Base-by-base conservation (phyloP, 1,139 yeast species). In the Yamadazyma kanchanaburiensis region DNA sequence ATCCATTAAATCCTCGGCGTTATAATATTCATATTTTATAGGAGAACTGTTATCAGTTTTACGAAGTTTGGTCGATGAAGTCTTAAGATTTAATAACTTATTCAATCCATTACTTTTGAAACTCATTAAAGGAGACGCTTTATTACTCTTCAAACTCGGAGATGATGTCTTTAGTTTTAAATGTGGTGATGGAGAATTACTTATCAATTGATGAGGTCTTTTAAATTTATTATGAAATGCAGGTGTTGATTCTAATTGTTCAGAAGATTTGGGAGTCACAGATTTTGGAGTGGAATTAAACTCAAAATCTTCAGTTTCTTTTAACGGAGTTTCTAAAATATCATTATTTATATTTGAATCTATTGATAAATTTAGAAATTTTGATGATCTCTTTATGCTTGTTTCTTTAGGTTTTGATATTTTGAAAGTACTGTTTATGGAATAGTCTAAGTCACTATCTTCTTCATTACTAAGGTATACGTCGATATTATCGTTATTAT, bases 281-380 rank as follows among this genome's bases (percentile, higher is more conserved):
- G 12, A 18, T 12, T 31, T 30, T 17, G 34, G 37, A 18, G 35
- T 27, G 6, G 40, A 34, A 25, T 35, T 37, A 12, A 18, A 18
- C 20, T 18, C 20, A 10, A 18, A 18, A 18, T 7, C 7, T 10
- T 18, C 20, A 10, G 7, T 18, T 18, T 18, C 20, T 30, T 21
- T 15, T 28, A 18, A 10, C 29, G 32, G 8, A 16, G 21, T 12
- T 18, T 34, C 38, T n/a, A 25, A 20, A 19, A 22, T 13, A 15
- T 33, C 33, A 20, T 24, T 26, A 18, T 33, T 37, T 6, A 36
- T 24, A 12, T 39, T 39, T 11, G 58, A 57, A 39, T 68, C 72
- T 15, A 66, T 64, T n/a, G 71, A 65, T 14, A 72, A 55, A 39
- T 70, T 70, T 32, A 71, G 46, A 40, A 58, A 71, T 38, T 73